Percentiles rank a stretch among this genome's conserved stretches.
These are phyloP conservation scores for Thoreauomyces humboldtii DNA, from an alignment of 192 early-diverging fungal genomes.

Conservation along the genomic window DNA sequence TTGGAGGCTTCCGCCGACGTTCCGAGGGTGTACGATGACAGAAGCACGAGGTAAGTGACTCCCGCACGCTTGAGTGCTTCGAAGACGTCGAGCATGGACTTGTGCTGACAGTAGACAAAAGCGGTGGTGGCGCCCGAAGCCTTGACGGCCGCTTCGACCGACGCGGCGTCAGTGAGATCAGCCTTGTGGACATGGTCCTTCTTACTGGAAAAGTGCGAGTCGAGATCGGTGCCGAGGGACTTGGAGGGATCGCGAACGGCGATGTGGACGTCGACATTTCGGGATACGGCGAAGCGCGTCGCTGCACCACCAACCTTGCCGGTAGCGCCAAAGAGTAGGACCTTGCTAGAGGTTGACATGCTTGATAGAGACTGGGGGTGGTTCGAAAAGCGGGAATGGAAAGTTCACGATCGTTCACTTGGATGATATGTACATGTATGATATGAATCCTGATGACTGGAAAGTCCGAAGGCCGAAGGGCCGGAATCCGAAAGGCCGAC, in stretches of 20 bases:
- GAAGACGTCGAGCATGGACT: background rate
- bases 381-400: background rate
- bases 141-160: background rate
- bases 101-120: background rate
- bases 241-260: conserved; percentile 12
- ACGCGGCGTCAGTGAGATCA: conserved; percentile 9
- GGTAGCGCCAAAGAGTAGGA: conserved; percentile 12
- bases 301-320: background rate
- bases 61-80: background rate
- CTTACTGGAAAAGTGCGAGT: background rate
- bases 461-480: no score
- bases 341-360: background rate
- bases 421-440: no score
- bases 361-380: background rate
- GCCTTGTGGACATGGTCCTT: background rate
- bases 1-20: background rate
- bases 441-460: no score
- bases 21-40: background rate
- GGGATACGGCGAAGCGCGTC: background rate
- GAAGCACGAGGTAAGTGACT: background rate
- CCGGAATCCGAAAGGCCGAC: no score
- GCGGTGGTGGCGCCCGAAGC: conserved; percentile 6
- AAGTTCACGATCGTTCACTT: background rate
- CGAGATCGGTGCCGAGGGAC: background rate
- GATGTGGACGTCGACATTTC: background rate